Conservation (phyloP, 2,329 filamentous ascomycete species). For the Sclerotinia nivalis region DNA sequence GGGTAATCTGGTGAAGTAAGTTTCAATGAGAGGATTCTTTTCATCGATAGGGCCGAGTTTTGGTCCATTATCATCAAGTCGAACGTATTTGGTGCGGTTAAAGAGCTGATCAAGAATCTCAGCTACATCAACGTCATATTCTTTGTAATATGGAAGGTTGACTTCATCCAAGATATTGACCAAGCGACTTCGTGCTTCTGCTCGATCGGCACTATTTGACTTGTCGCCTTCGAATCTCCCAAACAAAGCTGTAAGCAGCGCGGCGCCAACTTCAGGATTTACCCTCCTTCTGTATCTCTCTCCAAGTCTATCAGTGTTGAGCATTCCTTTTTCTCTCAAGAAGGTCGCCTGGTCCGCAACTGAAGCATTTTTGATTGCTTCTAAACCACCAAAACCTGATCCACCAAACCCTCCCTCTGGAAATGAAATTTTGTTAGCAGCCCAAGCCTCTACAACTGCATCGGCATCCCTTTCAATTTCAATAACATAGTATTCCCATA, state of each 20-base stretch:
- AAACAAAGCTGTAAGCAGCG: conserved; percentile 64
- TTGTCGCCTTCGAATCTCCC: conserved; percentile 64
- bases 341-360: conserved; percentile 59
- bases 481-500: conserved; percentile 94
- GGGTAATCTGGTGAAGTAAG: conserved; percentile 91
- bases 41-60: conserved; percentile 77
- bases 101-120: conserved; percentile 89
- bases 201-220: conserved; percentile 51
- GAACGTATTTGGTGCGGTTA: conserved; percentile 92
- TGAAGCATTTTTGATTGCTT: conserved; percentile 54
- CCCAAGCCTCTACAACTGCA: conserved; percentile 72
- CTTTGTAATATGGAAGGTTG: conserved; percentile 86
- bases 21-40: conserved; percentile 81
- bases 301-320: conserved; percentile 72
- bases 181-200: conserved; percentile 56
- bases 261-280: conserved; percentile 69
- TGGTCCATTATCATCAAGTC: conserved; percentile 88
- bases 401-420: conserved; percentile 54
- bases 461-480: conserved; percentile 73
- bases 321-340: conserved; percentile 64
- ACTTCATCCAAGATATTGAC: conserved; percentile 72
- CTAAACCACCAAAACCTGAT: conserved; percentile 51
- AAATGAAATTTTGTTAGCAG: conserved; percentile 56
- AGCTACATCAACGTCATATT: conserved; percentile 82
- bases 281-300: conserved; percentile 74